Percentiles rank a stretch among this genome's conserved stretches.
Conservation (phyloP, 1,284 basidiomycete species). For the Ustilago crameri region DNA sequence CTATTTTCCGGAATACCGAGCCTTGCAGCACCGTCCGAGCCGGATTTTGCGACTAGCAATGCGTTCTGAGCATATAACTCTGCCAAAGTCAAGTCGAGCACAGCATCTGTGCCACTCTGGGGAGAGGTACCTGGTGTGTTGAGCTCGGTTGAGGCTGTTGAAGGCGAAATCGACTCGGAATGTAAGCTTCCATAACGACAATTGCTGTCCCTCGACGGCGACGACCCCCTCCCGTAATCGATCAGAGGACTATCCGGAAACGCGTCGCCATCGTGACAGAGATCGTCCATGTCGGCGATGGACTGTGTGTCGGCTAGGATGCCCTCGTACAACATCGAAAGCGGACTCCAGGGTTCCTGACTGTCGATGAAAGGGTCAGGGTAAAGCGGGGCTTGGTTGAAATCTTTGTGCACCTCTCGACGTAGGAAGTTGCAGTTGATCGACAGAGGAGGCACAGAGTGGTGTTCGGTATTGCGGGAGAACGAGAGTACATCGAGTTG, state of each 20-base stretch:
- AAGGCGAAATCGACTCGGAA: neutral
- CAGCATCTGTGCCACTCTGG: neutral
- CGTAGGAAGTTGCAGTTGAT: neutral
- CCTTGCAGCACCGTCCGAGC: too few relatives aligned
- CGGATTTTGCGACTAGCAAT: neutral
- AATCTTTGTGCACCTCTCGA: neutral
- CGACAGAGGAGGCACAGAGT: neutral
- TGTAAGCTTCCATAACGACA: neutral
- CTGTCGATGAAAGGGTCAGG: neutral
- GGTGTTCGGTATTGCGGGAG: neutral
- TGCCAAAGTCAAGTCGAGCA: neutral
- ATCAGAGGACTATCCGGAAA: conserved; percentile 6
- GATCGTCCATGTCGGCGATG: neutral
- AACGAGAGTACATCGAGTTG: conserved; percentile 5
- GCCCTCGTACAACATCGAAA: conserved; percentile 36
- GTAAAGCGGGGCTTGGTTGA: neutral
- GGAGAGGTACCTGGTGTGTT: neutral
- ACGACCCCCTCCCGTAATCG: too few relatives aligned
- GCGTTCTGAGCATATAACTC: neutral
- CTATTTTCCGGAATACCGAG: too few relatives aligned
- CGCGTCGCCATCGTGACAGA: neutral
- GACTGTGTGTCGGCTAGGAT: conserved; percentile 19
- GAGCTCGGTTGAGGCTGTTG: neutral
- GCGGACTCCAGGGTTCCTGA: conserved; percentile 8
- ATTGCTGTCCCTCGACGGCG: neutral